Conservation (phyloP, 495 filamentous ascomycete species). For the Aspergillus cavernicola region DNA sequence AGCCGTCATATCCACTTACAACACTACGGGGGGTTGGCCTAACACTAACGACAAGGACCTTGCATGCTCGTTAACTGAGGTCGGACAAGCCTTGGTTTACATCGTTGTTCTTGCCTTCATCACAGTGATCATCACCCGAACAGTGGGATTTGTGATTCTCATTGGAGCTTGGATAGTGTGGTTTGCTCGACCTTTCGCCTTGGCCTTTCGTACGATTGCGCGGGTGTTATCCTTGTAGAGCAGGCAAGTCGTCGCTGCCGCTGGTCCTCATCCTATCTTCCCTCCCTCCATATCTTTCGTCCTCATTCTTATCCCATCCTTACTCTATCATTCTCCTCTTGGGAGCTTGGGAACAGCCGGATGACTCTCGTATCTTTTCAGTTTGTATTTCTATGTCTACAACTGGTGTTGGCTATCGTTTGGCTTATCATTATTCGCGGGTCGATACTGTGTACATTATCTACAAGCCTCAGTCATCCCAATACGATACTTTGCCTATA, state of each 20-base stretch:
- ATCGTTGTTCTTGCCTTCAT: conserved; percentile 34
- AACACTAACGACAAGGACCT: conserved; percentile 30
- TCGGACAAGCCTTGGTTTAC: conserved; percentile 37
- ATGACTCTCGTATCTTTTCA: not conserved
- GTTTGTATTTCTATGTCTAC: not conserved
- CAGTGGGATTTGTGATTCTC: conserved; percentile 33
- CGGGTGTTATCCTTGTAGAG: conserved; percentile 23
- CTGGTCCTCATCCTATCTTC: not conserved
- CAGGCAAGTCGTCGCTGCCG: not conserved
- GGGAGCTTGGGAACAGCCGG: not conserved
- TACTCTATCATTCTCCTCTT: not conserved
- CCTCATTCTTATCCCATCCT: not conserved
- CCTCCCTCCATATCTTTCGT: not conserved
- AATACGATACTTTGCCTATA: not conserved
- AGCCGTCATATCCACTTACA: conserved; percentile 28
- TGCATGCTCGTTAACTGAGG: conserved; percentile 27
- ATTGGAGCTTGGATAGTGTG: conserved; percentile 42
- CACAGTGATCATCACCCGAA: conserved; percentile 30
- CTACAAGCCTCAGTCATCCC: not conserved
- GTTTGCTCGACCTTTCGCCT: conserved; percentile 39
- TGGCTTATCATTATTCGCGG: not conserved
- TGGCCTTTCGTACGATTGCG: conserved; percentile 30
- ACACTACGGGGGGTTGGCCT: conserved; percentile 35
- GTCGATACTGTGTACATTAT: conserved; percentile 5
- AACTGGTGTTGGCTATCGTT: not conserved